These are phyloP conservation scores for Hanseniaspora nectarophila DNA, from an alignment of 805 yeast species.

Conservation along the genomic window DNA sequence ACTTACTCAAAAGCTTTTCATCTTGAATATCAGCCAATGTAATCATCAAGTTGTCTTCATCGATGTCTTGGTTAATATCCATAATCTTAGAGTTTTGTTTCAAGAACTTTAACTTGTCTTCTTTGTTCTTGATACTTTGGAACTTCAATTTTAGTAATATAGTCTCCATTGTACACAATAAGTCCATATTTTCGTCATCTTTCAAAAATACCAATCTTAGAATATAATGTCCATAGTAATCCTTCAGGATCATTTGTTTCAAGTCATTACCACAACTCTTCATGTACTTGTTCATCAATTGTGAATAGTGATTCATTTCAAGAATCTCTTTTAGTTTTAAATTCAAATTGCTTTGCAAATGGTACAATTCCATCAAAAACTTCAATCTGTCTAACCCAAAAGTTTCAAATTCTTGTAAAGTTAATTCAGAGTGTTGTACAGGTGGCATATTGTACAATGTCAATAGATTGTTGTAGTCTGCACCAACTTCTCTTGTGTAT, in stretches of 20 bases:
- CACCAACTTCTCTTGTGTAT: constrained; percentile 32
- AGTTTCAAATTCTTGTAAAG: constrained; percentile 80
- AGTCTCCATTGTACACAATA: constrained; percentile 69
- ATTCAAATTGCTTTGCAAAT: constrained; percentile 48
- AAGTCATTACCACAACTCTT: constrained; percentile 46
- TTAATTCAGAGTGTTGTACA: constrained; percentile 51
- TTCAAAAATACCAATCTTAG: constrained; percentile 82
- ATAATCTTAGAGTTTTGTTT: constrained; percentile 44
- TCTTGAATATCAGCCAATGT: constrained; percentile 25
- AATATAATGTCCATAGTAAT: constrained; percentile 84
- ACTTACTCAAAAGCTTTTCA: constrained; percentile 36
- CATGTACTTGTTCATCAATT: constrained; percentile 41
- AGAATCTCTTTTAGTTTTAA: constrained; percentile 48
- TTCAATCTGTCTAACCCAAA: constrained; percentile 92
- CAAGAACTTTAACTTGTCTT: constrained; percentile 60
- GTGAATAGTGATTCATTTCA: constrained; percentile 48
- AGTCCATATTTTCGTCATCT: constrained; percentile 64
- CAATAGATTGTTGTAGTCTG: constrained; percentile 34
- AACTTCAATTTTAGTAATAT: constrained; percentile 64
- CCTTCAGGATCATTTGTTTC: constrained; percentile 40
- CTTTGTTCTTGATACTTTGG: constrained; percentile 46
- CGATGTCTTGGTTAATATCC: constrained; percentile 20
- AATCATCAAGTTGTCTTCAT: constrained; percentile 51
- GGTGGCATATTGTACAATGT: constrained; percentile 74
- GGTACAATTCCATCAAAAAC: constrained; percentile 73